Evolutionary conservation across 192 early-diverging fungal genomes (phyloP), one percentile per base, ranked within the genome.

Genomic region (Chytriomyces sp.): DNA sequence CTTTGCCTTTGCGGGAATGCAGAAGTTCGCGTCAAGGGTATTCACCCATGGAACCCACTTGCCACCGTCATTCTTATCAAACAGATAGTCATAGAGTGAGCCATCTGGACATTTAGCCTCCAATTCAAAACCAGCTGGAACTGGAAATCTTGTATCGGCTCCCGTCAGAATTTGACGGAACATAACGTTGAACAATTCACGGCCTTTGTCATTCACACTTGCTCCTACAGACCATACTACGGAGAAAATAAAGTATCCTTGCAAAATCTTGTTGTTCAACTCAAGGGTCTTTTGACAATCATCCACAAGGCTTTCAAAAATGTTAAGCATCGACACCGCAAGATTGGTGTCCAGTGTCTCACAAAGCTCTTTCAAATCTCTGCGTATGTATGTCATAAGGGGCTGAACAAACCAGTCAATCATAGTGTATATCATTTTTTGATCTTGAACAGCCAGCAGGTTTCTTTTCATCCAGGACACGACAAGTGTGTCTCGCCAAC

Each of bases 401-500:
- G 85, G 77, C 34, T 74, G 75, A 28, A 82, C 58, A 31, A 89
- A 69, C 84, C 84, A 89, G 59, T 89, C 85, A 30, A 84, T 52
- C 44, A 82, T 26, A 7, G 31, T 39, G 0, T 59, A 65, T 22
- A 86, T 19, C 40, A 80, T 56, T 52, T 70, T 72, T 65, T 82
- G 82, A 5, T 84, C 79, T 26, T 85, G 81, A 6, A 61, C 44
- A 12, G 78, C 26, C 5, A 61, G 33, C 22, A 64, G 61, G 33
- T 66, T 55, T 31, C 70, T 70, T 40, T 83, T 83, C 57, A 87
- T 38, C 86, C 86, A 88, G 5, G 86, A 88, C 6, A 80, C 80
- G 17, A 87, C 66, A 5, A 85, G 52, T 5, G 86, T 86, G 59
- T 86, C 80, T 49, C 86, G 60, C 83, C 83, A 88, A 36, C 86